Base-by-base conservation (phyloP, 164 flowering plant species). In the Berberis vulgaris region DNA sequence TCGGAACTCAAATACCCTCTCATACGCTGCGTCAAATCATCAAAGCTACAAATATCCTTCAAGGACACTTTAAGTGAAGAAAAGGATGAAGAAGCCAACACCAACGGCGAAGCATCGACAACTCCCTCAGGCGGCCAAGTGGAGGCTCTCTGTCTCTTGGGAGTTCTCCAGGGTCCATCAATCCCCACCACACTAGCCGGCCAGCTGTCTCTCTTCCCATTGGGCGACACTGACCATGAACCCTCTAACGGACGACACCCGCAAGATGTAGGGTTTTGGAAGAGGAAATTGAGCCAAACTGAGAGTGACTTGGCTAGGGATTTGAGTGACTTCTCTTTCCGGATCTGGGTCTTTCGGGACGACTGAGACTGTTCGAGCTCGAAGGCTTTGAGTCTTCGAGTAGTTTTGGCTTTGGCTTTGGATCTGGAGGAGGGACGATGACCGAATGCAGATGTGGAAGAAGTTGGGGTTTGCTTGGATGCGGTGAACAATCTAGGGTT, bases 1-100 rank as follows among this genome's bases (percentile, higher is more conserved):
- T 62, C 80, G 59, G 79, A 72, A 59, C 82, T 89, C 83, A 94
- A 67, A 69, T 83, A 87, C 67, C 66, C 76, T 65, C 73, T 63
- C 99, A 94, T 79, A 57, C 97, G 71, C 78, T 79, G 78, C 77
- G 62, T 83, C 90, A 94, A 74, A 72, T 94, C 99, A 50, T 91
- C 89, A 2, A 94, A 80, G 69, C 99, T 91, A 60, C 99, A 94
- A 5, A 94, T 81, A 9, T 89, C 90, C 68, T 67, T 60, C 80
- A 94, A 69, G 9, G 97, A 91, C 45, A 54, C 63, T 70, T 70
- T 59, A 75, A 94, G 57, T 0, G 61, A 46, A 3, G 70, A 62
- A 61, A 81, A 77, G 75, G 41, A 70, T 7, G 77, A 71, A 42
- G 55, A 54, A 8, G 77, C 53, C 45, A 77, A 59, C 9, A 45